Percentiles rank a stretch among this genome's conserved stretches.
These are phyloP conservation scores for Samsoniella hepiali DNA, from an alignment of 2,329 filamentous ascomycete species.

Conservation along the genomic window DNA sequence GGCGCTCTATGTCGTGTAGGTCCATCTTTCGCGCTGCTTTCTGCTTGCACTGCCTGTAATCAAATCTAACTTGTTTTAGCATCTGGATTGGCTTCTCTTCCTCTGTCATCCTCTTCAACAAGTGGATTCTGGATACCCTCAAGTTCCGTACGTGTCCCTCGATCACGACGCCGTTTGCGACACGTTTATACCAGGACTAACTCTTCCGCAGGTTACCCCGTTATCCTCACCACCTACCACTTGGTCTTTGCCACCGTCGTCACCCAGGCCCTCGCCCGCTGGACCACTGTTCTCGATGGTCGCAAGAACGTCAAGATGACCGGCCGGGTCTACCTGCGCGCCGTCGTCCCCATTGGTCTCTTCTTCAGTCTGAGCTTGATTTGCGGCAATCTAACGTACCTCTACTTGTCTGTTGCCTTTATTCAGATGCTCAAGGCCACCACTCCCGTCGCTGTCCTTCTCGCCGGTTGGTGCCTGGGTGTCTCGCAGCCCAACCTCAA, in stretches of 20 bases:
- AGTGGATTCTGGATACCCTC: slow-evolving; percentile 87
- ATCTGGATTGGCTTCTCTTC: slow-evolving; percentile 91
- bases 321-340: slow-evolving; percentile 84
- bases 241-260: slow-evolving; percentile 88
- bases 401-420: slow-evolving; percentile 93
- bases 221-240: slow-evolving; percentile 94
- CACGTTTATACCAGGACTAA: slow-evolving; percentile 61
- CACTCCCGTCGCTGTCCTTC: slow-evolving; percentile 86
- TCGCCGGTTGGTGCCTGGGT: slow-evolving; percentile 85
- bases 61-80: slow-evolving; percentile 43
- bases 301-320: slow-evolving; percentile 98
- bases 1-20: slow-evolving; percentile 76
- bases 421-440: slow-evolving; percentile 99
- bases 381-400: slow-evolving; percentile 92
- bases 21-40: slow-evolving; percentile 22
- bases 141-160: slow-evolving; percentile 59
- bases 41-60: slow-evolving; percentile 19
- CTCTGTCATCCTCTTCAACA: slow-evolving; percentile 98
- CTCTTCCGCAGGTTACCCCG: slow-evolving; percentile 55
- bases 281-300: slow-evolving; percentile 85
- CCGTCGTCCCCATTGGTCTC: slow-evolving; percentile 90
- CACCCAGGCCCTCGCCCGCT: slow-evolving; percentile 89
- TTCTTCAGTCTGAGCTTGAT: slow-evolving; percentile 97
- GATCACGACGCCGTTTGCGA: slow-evolving; percentile 74
- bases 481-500: slow-evolving; percentile 80